Evolutionary conservation across 2,329 filamentous ascomycete species (phyloP).

Genomic region (Cercospora nicotianae): DNA sequence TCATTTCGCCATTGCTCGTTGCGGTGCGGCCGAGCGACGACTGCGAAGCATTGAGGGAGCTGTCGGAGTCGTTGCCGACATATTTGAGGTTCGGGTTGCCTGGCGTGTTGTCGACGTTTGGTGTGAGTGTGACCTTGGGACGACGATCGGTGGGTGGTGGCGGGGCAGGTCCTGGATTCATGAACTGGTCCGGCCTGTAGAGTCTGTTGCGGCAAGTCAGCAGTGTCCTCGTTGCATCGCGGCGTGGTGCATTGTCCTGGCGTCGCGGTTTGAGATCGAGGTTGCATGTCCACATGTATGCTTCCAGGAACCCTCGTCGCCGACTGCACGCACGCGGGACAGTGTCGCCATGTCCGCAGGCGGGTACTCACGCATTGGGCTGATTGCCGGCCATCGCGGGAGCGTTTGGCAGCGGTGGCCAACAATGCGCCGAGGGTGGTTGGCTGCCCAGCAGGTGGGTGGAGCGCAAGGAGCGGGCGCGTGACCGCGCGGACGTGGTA

Average conservation of each 20-base stretch:
- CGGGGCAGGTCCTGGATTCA: constrained; percentile 95
- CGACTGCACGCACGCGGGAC: background rate
- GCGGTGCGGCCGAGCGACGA: constrained; percentile 45
- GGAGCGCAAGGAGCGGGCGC: constrained; percentile 7
- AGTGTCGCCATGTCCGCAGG: background rate
- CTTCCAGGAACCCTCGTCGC: background rate
- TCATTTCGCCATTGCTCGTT: constrained; percentile 41
- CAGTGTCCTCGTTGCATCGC: background rate
- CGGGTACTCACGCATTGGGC: constrained; percentile 18
- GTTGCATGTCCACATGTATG: background rate
- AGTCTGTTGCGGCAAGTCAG: constrained; percentile 45
- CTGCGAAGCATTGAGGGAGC: constrained; percentile 44
- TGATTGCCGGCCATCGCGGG: constrained; percentile 22
- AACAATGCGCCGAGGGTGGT: constrained; percentile 14
- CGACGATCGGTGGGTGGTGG: constrained; percentile 81
- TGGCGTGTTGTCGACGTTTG: constrained; percentile 67
- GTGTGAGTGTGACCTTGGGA: constrained; percentile 73
- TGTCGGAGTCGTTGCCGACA: constrained; percentile 19
- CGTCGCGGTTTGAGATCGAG: background rate
- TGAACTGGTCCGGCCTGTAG: constrained; percentile 70
- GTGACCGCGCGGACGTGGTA: background rate
- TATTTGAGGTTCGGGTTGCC: constrained; percentile 63
- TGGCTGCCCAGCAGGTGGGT: background rate
- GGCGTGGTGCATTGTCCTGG: constrained; percentile 8
- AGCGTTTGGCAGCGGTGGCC: constrained; percentile 12